phyloP scores from a whole-genome alignment of 192 early-diverging fungal genomes.

The Podila horticola region DNA sequence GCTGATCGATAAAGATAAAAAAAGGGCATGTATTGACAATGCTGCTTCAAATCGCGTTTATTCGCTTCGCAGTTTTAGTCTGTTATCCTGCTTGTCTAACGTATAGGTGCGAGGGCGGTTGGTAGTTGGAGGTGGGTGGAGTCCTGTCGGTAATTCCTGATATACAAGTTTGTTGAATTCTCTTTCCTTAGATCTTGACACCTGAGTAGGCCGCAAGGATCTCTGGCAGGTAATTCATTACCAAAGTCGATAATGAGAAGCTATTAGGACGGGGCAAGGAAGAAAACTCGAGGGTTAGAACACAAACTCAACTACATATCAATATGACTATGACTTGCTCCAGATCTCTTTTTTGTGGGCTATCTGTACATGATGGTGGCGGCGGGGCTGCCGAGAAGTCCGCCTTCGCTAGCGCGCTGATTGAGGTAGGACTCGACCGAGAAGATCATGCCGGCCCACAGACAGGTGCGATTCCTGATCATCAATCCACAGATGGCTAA shows the following conservation, averaged over 20 bases:
- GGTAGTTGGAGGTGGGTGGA: no score
- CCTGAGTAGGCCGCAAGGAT: conserved; percentile 22
- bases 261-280: background rate
- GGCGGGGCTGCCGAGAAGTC: conserved; percentile 31
- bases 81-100: no score
- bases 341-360: background rate
- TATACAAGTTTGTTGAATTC: no score
- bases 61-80: no score
- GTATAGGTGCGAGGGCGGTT: no score
- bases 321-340: background rate
- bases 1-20: no score
- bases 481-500: background rate
- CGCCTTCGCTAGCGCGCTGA: conserved; percentile 46
- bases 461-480: conserved; percentile 26
- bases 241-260: conserved; percentile 24
- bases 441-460: conserved; percentile 45
- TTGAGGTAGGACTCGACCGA: conserved; percentile 46
- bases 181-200: conserved; percentile 11
- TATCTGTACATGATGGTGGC: conserved; percentile 45
- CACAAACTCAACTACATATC: background rate
- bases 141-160: no score
- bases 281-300: background rate
- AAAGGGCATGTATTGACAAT: no score
- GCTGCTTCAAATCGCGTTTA: no score
- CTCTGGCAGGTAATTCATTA: conserved; percentile 47